These are phyloP conservation scores for Lignosus rhinocerotis DNA, from an alignment of 1,284 basidiomycete genomes.

Conservation along the genomic window DNA sequence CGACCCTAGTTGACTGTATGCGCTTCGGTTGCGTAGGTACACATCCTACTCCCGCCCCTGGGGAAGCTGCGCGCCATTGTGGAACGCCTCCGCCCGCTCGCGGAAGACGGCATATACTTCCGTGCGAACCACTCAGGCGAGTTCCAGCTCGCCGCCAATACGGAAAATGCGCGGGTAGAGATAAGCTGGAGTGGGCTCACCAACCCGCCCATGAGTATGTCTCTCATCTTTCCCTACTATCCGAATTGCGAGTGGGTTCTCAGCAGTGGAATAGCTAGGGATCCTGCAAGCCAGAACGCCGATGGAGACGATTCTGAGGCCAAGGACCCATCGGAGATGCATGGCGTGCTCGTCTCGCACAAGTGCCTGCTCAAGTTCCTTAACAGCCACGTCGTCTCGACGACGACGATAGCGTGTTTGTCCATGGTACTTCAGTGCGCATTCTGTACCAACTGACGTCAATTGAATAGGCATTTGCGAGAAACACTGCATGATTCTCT, in stretches of 20 bases:
- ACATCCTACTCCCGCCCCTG: conserved; percentile 80
- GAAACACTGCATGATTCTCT: conserved; percentile 84
- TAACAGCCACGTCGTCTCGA: conserved; percentile 81
- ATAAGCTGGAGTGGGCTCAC: conserved; percentile 78
- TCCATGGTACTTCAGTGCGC: neutral
- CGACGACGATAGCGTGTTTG: conserved; percentile 84
- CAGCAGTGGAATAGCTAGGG: neutral
- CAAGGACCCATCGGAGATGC: conserved; percentile 47
- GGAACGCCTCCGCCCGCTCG: conserved; percentile 73
- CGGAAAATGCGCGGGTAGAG: conserved; percentile 72
- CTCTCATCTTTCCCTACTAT: neutral
- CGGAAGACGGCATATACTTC: conserved; percentile 68
- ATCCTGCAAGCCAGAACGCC: neutral
- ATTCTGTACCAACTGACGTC: neutral
- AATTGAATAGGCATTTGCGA: conserved; percentile 72
- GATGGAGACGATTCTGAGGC: neutral
- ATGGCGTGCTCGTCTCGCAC: conserved; percentile 69
- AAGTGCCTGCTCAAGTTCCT: conserved; percentile 84
- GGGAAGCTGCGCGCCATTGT: conserved; percentile 79
- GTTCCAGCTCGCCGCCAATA: conserved; percentile 70
- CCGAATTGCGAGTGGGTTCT: neutral
- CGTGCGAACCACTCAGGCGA: conserved; percentile 65
- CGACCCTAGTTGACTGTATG: neutral
- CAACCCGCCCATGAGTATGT: conserved; percentile 68
- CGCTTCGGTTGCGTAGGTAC: conserved; percentile 52